Percentiles rank a stretch among this genome's conserved stretches.
phyloP scores from a whole-genome alignment of 2,329 filamentous ascomycete species.

The Pseudocercospora pini-densiflorae region DNA sequence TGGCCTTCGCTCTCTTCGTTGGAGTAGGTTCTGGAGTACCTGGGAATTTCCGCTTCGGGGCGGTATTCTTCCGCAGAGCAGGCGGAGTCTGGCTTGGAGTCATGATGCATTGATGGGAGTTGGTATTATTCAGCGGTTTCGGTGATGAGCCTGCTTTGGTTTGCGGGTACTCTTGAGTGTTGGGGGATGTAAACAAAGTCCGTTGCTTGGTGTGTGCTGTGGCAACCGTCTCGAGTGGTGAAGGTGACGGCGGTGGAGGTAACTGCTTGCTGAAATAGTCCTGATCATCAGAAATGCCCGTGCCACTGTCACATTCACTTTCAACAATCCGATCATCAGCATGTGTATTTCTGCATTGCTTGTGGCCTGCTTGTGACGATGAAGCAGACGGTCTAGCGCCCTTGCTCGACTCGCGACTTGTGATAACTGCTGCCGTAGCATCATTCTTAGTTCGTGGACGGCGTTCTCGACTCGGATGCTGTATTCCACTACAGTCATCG shows the following conservation, averaged over 20 bases:
- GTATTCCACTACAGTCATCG: background rate
- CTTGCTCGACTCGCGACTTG: background rate
- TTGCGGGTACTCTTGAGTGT: background rate
- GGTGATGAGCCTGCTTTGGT: background rate
- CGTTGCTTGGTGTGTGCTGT: background rate
- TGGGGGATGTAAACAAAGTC: background rate
- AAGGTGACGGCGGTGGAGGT: background rate
- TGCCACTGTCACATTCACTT: background rate
- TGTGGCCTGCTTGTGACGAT: background rate
- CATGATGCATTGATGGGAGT: background rate
- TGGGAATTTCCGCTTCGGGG: background rate
- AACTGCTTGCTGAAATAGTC: background rate
- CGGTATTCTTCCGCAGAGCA: background rate
- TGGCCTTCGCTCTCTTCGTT: background rate
- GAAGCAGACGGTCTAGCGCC: background rate
- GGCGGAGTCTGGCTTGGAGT: background rate
- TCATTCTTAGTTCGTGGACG: background rate
- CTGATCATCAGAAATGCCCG: background rate
- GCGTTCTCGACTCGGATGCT: background rate
- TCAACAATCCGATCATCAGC: background rate
- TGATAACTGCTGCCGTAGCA: background rate
- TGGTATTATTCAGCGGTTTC: background rate
- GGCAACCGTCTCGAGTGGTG: slow-evolving; percentile 1
- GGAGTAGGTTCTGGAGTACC: background rate
- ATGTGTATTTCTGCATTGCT: background rate